Percentiles rank a stretch among this genome's conserved stretches.
These are phyloP conservation scores for Suhomyces faveliae DNA, from an alignment of 805 yeast genomes.

Conservation along the genomic window DNA sequence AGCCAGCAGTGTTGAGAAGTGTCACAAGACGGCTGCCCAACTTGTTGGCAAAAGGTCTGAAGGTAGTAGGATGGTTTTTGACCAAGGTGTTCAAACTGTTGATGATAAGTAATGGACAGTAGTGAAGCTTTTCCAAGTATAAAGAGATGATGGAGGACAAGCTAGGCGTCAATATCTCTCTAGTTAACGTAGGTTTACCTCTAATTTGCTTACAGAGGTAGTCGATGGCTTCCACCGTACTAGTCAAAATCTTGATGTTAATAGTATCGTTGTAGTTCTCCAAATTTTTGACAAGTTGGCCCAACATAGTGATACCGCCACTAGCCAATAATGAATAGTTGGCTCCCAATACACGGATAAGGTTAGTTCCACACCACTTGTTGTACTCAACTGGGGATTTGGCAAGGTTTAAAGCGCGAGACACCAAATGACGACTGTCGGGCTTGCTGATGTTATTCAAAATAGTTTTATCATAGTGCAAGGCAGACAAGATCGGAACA, in stretches of 20 bases:
- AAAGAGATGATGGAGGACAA: slow-evolving; percentile 59
- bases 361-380: slow-evolving; percentile 61
- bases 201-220: slow-evolving; percentile 50
- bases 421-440: slow-evolving; percentile 50
- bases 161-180: slow-evolving; percentile 82
- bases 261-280: slow-evolving; percentile 37
- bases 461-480: slow-evolving; percentile 27
- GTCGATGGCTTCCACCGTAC: slow-evolving; percentile 41
- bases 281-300: slow-evolving; percentile 41
- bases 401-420: slow-evolving; percentile 42
- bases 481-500: slow-evolving; percentile 31
- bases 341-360: slow-evolving; percentile 44
- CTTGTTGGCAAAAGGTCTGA: slow-evolving; percentile 72
- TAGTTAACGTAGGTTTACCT: slow-evolving; percentile 79
- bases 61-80: slow-evolving; percentile 67
- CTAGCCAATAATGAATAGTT: slow-evolving; percentile 38
- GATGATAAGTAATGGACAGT: slow-evolving; percentile 33
- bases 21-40: slow-evolving; percentile 46
- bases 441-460: slow-evolving; percentile 46
- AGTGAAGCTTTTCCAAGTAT: slow-evolving; percentile 43
- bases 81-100: slow-evolving; percentile 40
- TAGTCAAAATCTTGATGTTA: slow-evolving; percentile 32
- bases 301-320: slow-evolving; percentile 41
- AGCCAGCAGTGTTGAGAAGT: slow-evolving; percentile 31
- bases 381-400: slow-evolving; percentile 43